Percentiles rank a stretch among this genome's conserved stretches.
These are phyloP conservation scores for Phytophthora sojae DNA, from an alignment of 352 stramenopile species.

Conservation along the genomic window DNA sequence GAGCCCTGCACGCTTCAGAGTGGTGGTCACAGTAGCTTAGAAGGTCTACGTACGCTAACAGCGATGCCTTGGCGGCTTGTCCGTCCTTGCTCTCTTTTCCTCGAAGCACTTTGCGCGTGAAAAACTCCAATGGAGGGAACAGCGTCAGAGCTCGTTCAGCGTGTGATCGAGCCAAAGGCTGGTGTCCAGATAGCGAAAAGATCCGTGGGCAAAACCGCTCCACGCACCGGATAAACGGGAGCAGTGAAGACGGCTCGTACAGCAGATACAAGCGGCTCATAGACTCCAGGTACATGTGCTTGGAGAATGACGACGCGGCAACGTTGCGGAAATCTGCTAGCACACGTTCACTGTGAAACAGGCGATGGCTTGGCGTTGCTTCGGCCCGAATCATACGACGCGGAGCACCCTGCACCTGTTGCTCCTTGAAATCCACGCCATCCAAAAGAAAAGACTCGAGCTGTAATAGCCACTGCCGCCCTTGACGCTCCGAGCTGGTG, in stretches of 20 bases:
- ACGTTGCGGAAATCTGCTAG: slow-evolving; percentile 76
- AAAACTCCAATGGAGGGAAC: slow-evolving; percentile 61
- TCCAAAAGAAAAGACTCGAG: slow-evolving; percentile 77
- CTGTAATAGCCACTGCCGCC: slow-evolving; percentile 70
- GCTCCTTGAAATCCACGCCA: slow-evolving; percentile 54
- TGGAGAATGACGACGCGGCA: slow-evolving; percentile 76
- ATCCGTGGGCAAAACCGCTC: slow-evolving; percentile 66
- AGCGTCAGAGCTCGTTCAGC: slow-evolving; percentile 74
- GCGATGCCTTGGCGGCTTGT: slow-evolving; percentile 37
- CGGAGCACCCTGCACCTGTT: background rate
- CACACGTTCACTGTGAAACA: slow-evolving; percentile 87
- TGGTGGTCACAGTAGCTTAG: slow-evolving; percentile 60
- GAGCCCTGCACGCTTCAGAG: slow-evolving; percentile 62
- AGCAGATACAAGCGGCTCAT: slow-evolving; percentile 84
- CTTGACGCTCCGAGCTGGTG: slow-evolving; percentile 58
- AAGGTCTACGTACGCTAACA: slow-evolving; percentile 72
- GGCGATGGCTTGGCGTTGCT: slow-evolving; percentile 63
- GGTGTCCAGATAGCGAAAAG: slow-evolving; percentile 67
- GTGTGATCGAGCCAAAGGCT: slow-evolving; percentile 54
- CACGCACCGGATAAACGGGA: slow-evolving; percentile 72
- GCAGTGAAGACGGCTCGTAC: slow-evolving; percentile 60
- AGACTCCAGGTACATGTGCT: slow-evolving; percentile 90
- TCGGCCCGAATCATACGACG: slow-evolving; percentile 16
- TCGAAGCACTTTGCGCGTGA: slow-evolving; percentile 46
- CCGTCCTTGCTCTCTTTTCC: slow-evolving; percentile 21